Conservation (phyloP, 805 yeast species). For the Scheffersomyces coipomensis region DNA sequence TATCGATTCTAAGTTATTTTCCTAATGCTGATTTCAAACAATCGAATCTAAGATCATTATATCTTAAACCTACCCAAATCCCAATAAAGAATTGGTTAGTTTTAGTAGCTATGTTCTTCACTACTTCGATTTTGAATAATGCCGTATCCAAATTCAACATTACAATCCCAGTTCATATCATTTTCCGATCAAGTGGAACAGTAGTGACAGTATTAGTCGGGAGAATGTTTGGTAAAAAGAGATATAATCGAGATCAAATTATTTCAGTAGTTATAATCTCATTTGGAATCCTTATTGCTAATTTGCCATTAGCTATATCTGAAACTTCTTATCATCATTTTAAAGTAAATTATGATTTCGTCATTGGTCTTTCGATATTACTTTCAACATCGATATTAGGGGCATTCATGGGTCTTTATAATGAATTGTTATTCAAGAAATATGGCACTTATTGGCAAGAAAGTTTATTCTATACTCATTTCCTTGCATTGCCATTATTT, state of each 20-base stretch:
- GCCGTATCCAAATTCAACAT: conserved; percentile 55
- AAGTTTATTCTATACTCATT: conserved; percentile 58
- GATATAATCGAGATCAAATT: conserved; percentile 46
- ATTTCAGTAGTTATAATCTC: conserved; percentile 51
- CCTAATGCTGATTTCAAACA: conserved; percentile 27
- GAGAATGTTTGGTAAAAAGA: conserved; percentile 39
- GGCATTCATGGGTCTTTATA: conserved; percentile 58
- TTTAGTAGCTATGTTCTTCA: conserved; percentile 50
- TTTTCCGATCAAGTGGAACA: conserved; percentile 63
- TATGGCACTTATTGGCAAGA: conserved; percentile 69
- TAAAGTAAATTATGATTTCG: conserved; percentile 8
- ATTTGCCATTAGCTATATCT: conserved; percentile 11
- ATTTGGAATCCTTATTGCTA: conserved; percentile 50
- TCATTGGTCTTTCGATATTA: conserved; percentile 40
- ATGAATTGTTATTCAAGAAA: conserved; percentile 46
- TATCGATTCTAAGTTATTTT: conserved; percentile 43
- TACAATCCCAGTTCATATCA: conserved; percentile 66
- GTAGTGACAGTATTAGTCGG: conserved; percentile 63
- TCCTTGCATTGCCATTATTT: conserved; percentile 55
- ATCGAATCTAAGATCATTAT: conserved; percentile 19
- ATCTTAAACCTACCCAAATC: conserved; percentile 30
- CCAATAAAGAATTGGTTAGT: conserved; percentile 45
- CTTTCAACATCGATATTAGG: conserved; percentile 48
- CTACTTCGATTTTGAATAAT: conserved; percentile 55
- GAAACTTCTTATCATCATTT: neutral